Base-by-base conservation (phyloP, 208 protist genomes). In the Trichomonas gallinae region DNA sequence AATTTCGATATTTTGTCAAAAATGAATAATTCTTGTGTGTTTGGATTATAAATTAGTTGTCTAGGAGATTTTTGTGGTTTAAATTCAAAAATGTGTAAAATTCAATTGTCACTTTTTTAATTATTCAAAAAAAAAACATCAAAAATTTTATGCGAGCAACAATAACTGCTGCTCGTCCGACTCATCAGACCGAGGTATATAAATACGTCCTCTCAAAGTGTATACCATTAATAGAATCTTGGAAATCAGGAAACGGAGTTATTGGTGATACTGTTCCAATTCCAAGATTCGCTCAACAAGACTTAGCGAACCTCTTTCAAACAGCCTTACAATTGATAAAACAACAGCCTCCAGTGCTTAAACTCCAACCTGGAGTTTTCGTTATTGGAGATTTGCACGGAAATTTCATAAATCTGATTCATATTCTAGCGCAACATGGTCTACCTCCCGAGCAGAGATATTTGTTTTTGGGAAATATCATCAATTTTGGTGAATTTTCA, bases 401-500 rank as follows among this genome's bases (percentile, higher is more conserved):
- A 23, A 44, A 97, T 21, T 48, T 97, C 11, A 44, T 96, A 49
- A 88, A 97, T 42, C 97, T 99, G 46, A 97, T 99, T 38, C 98
- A 99, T 23, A 42, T 96, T 48, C 97, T 99, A 97, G 98, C 98
- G 36, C 48, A 96, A 15, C 21, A 36, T 82, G 49, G 49, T 17
- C 96, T 98, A 36, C 98, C 98, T 21, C 99, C 99, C 36, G 98
- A 99, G 26, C 58, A 72, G 13, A 26, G 4, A 21, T 99, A 99
- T 97, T 98, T 99, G 13, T 99, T 99, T 97, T 98, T 99, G 97
- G 97, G 97, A 42, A 88, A 97, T 96, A 96, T 87, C 36, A 89
- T 97, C 6, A 88, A 97, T 46, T 26, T 96, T 83, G 96, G 96
- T 38, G 45, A 44, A 38, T 97, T 97, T 51, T 96, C 96, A 38